These are phyloP conservation scores for Penicillium antarcticum DNA, from an alignment of 495 filamentous ascomycete genomes.

Conservation along the genomic window DNA sequence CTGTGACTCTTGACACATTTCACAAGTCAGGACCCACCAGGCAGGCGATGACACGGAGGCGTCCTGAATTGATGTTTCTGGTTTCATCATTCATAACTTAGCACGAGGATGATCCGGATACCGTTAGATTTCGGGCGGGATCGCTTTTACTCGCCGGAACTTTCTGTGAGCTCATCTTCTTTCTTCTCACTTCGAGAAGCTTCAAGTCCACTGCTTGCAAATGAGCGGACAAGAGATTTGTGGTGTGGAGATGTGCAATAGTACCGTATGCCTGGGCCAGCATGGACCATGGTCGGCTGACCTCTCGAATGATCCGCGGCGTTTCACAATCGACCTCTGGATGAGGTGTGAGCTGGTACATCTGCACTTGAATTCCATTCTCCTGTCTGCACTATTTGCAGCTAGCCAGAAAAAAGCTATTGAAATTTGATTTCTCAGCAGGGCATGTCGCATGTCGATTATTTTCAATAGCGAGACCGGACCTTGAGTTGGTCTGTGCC, in stretches of 20 bases:
- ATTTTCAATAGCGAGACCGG: constrained; percentile 22
- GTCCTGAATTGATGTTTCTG: too few species aligned
- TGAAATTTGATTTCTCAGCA: too few species aligned
- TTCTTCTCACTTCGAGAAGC: constrained; percentile 40
- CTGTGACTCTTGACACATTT: neutral
- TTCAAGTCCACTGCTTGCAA: constrained; percentile 25
- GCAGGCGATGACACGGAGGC: too few species aligned
- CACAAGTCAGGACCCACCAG: neutral
- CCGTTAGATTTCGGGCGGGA: too few species aligned
- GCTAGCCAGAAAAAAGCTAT: constrained; percentile 19
- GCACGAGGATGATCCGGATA: too few species aligned
- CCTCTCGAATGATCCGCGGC: constrained; percentile 31
- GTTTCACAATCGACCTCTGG: constrained; percentile 34
- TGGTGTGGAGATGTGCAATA: constrained; percentile 30
- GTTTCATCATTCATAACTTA: too few species aligned
- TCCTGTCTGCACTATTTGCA: constrained; percentile 41
- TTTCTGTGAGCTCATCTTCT: constrained; percentile 37
- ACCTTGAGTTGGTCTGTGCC: constrained; percentile 36
- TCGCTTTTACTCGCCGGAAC: constrained; percentile 37
- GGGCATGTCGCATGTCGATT: too few species aligned
- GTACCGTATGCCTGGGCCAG: constrained; percentile 4
- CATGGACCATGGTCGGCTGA: neutral
- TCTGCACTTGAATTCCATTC: constrained; percentile 28
- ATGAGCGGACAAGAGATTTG: constrained; percentile 31
- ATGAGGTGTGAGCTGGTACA: constrained; percentile 40